phyloP scores from a whole-genome alignment of 768 basidiomycete genomes.

The Pleurotus sapidus region DNA sequence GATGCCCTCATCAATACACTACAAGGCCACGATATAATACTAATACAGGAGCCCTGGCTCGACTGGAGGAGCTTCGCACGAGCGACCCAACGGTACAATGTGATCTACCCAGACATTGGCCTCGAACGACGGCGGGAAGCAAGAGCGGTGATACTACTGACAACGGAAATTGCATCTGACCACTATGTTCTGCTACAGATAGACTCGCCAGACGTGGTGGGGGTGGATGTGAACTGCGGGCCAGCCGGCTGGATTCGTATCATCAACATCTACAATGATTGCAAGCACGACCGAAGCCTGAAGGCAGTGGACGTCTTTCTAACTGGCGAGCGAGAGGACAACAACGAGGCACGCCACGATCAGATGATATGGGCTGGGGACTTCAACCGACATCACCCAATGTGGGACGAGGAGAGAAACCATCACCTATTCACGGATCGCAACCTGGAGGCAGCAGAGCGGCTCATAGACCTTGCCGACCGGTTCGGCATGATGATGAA shows the following conservation, averaged over 20 bases:
- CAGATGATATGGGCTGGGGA: slow-evolving; percentile 26
- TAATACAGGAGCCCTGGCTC: slow-evolving; percentile 28
- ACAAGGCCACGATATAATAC: slow-evolving; percentile 16
- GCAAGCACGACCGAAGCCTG: slow-evolving; percentile 10
- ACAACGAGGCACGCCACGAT: no score
- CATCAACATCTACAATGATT: slow-evolving; percentile 19
- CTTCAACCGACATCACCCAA: slow-evolving; percentile 37
- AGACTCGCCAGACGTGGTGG: slow-evolving; percentile 16
- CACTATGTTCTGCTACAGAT: slow-evolving; percentile 6
- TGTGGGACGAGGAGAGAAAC: slow-evolving; percentile 33
- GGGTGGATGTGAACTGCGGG: slow-evolving; percentile 15
- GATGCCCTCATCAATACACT: no score
- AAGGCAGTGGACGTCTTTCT: neutral
- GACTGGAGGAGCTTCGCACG: slow-evolving; percentile 14
- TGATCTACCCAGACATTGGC: slow-evolving; percentile 23
- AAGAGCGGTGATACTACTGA: slow-evolving; percentile 6
- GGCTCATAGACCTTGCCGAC: slow-evolving; percentile 11
- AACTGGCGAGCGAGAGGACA: no score
- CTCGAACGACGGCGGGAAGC: neutral
- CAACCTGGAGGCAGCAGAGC: slow-evolving; percentile 7
- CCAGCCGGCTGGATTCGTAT: slow-evolving; percentile 15
- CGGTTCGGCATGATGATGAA: slow-evolving; percentile 22
- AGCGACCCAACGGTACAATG: slow-evolving; percentile 10
- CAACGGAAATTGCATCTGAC: neutral
- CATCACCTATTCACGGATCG: slow-evolving; percentile 18